Percentiles rank a stretch among this genome's conserved stretches.
phyloP scores from a whole-genome alignment of 495 filamentous ascomycete species.

The Chaetomium fimeti region DNA sequence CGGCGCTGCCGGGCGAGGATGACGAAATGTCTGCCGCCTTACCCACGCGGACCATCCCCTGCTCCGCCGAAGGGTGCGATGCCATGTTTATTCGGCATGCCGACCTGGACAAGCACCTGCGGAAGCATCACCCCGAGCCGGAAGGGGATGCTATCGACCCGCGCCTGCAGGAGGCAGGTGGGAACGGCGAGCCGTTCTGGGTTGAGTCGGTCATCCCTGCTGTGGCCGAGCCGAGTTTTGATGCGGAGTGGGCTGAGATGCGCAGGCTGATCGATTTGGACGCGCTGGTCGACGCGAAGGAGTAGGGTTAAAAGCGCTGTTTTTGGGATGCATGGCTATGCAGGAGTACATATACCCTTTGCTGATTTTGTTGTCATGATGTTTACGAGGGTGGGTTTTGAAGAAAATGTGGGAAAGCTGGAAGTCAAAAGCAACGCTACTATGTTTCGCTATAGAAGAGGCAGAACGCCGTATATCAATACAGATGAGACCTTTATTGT shows the following conservation, averaged over 20 bases:
- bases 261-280: constrained; percentile 37
- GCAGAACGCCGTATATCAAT: background rate
- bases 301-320: background rate
- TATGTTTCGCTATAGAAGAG: background rate
- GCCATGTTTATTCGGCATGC: constrained; percentile 64
- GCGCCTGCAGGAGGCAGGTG: constrained; percentile 13
- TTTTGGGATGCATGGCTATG: constrained; percentile 17
- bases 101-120: constrained; percentile 67
- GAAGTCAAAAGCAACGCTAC: background rate
- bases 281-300: constrained; percentile 20
- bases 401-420: background rate
- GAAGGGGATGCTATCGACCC: constrained; percentile 24
- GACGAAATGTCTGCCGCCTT: constrained; percentile 37
- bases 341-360: constrained; percentile 20
- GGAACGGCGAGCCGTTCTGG: constrained; percentile 18
- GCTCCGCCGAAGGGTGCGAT: constrained; percentile 21
- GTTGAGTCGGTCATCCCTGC: constrained; percentile 12
- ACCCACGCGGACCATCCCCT: constrained; percentile 19
- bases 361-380: constrained; percentile 8
- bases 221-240: constrained; percentile 27
- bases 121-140: constrained; percentile 25
- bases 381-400: background rate
- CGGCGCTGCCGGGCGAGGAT: constrained; percentile 15
- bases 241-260: constrained; percentile 42
- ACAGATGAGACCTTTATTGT: background rate